phyloP scores from a whole-genome alignment of 1,139 yeast genomes.

The Suzukiozyma palmioleophila region DNA sequence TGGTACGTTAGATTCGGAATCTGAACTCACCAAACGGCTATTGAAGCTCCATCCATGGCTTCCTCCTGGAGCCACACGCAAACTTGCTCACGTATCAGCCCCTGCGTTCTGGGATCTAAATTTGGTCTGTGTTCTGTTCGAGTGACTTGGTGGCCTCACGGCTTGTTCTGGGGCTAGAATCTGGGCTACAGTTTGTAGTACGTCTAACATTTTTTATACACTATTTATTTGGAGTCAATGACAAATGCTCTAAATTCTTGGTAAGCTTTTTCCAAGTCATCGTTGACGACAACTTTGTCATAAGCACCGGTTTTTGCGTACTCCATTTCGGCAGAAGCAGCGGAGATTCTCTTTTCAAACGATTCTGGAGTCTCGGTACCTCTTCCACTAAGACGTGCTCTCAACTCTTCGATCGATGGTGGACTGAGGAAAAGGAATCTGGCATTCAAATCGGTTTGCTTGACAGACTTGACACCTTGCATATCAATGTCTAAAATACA shows the following conservation, averaged over 20 bases:
- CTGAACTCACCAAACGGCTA: no score
- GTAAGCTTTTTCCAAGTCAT: conserved; percentile 87
- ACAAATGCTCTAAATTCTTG: conserved; percentile 73
- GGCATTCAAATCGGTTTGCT: conserved; percentile 76
- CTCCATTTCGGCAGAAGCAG: conserved; percentile 85
- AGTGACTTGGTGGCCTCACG: no score
- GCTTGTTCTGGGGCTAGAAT: no score
- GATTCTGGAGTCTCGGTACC: conserved; percentile 94
- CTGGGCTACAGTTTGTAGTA: no score
- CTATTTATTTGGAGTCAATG: conserved; percentile 25
- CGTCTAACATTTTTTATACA: no score
- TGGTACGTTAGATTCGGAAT: no score
- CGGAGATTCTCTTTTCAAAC: conserved; percentile 73
- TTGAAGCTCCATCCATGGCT: no score
- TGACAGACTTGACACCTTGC: conserved; percentile 96
- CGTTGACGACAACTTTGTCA: conserved; percentile 84
- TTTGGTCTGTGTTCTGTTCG: no score
- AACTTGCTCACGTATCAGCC: no score
- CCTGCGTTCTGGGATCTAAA: no score
- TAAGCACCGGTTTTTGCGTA: conserved; percentile 90
- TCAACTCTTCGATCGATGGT: conserved; percentile 77
- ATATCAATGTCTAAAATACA: conserved; percentile 96
- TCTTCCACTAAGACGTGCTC: conserved; percentile 72
- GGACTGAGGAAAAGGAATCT: conserved; percentile 86
- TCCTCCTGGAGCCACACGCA: no score